Evolutionary conservation across 2,329 filamentous ascomycete species (phyloP).

Genomic region (Dactylellina haptotyla): DNA sequence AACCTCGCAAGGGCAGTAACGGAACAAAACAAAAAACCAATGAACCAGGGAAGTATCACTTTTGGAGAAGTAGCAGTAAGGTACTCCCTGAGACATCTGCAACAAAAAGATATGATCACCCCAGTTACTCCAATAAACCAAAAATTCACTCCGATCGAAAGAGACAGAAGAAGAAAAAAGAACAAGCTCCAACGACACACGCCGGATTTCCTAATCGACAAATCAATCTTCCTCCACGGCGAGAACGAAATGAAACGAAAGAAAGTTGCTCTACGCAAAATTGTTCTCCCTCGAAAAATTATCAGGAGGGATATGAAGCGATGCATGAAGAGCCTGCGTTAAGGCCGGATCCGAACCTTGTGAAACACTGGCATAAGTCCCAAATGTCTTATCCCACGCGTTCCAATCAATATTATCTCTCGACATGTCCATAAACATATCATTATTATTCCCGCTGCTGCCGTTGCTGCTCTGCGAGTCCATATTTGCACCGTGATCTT

Average conservation of each 20-base stretch:
- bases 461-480: slow-evolving; percentile 33
- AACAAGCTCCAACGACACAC: too few species aligned
- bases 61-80: too few species aligned
- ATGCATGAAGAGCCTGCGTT: slow-evolving; percentile 18
- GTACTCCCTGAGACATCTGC: too few species aligned
- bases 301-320: slow-evolving; percentile 31
- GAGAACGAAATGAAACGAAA: not conserved
- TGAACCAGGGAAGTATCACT: too few species aligned
- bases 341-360: slow-evolving; percentile 31
- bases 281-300: slow-evolving; percentile 46
- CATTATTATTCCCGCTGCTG: slow-evolving; percentile 37
- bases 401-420: slow-evolving; percentile 57
- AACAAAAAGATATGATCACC: too few species aligned
- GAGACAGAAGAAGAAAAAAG: too few species aligned
- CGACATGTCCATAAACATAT: slow-evolving; percentile 55
- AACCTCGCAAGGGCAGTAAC: not conserved
- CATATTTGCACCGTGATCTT: slow-evolving; percentile 43
- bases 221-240: too few species aligned
- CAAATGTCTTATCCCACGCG: slow-evolving; percentile 58
- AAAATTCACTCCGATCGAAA: too few species aligned
- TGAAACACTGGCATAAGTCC: slow-evolving; percentile 55
- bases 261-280: slow-evolving; percentile 9
- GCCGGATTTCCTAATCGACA: too few species aligned
- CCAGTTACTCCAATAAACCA: too few species aligned
- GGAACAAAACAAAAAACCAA: too few species aligned